Conservation (phyloP, 306 rosid genomes). For the Abrus precatorius region DNA sequence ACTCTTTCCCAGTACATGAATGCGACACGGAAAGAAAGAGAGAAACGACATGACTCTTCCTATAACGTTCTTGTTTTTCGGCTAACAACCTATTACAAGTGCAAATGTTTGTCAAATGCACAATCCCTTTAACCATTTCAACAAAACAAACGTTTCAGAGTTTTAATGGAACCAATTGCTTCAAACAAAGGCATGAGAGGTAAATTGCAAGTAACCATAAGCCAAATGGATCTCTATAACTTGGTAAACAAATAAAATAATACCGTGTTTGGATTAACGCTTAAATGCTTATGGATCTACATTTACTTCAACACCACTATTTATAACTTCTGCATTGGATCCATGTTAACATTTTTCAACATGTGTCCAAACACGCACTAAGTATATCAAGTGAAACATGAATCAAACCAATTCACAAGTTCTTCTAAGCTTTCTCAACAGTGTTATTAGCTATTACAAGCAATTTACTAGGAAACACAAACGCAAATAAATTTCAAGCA, state of each 20-base stretch:
- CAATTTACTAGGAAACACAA: slow-evolving; percentile 2
- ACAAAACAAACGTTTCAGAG: background rate
- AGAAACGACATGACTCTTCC: no score
- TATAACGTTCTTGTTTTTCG: no score
- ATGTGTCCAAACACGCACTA: no score
- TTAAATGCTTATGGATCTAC: no score
- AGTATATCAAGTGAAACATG: background rate
- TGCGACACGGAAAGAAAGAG: no score
- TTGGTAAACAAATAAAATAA: background rate
- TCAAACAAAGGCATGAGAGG: background rate
- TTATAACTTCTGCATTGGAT: no score
- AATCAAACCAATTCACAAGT: background rate
- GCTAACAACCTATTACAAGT: background rate
- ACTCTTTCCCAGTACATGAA: no score
- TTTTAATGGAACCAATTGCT: background rate
- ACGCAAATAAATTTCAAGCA: background rate
- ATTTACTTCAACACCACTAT: no score
- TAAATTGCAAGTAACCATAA: slow-evolving; percentile 29
- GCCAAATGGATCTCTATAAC: background rate
- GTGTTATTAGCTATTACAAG: background rate
- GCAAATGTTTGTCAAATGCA: background rate
- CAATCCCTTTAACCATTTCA: background rate
- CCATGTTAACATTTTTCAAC: no score
- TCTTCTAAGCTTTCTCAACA: background rate
- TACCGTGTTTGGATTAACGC: no score